Evolutionary conservation across 352 stramenopile species (phyloP).

Genomic region (Pythium scleroteichum): DNA sequence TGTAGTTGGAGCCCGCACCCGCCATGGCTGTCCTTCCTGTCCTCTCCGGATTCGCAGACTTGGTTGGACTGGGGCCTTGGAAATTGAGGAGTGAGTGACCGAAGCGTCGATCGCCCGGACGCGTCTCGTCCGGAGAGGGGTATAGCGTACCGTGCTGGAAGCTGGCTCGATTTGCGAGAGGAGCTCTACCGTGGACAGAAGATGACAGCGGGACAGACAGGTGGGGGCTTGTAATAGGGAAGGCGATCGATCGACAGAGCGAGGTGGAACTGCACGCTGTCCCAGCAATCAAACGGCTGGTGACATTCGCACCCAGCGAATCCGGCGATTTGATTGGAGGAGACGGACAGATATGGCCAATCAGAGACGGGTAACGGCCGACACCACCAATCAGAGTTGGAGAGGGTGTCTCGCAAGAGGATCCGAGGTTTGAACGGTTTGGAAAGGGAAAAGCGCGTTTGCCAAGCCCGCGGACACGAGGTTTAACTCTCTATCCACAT

Average conservation of each 20-base stretch:
- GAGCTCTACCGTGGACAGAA: conserved; percentile 10
- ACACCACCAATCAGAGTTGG: neutral
- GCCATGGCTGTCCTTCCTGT: conserved; percentile 46
- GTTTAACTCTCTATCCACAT: conserved; percentile 15
- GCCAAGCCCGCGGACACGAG: conserved; percentile 5
- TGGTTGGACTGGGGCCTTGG: conserved; percentile 23
- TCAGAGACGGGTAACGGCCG: neutral
- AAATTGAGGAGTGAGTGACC: conserved; percentile 74
- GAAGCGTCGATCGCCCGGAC: neutral
- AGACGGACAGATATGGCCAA: neutral
- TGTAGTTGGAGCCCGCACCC: conserved; percentile 56
- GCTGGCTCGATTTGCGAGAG: neutral
- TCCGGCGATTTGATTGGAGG: conserved; percentile 11
- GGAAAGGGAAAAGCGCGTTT: neutral
- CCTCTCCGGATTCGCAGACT: conserved; percentile 14
- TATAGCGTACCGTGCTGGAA: too few relatives aligned
- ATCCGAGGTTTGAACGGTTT: conserved; percentile 17
- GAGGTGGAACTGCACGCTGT: neutral
- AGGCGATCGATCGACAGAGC: neutral
- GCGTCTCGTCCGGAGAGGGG: neutral
- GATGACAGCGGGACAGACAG: conserved; percentile 3
- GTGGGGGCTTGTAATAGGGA: conserved; percentile 21
- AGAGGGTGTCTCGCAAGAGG: neutral
- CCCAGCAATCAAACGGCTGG: conserved; percentile 13
- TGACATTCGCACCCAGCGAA: conserved; percentile 14